These are phyloP conservation scores for Saturnispora sanitii DNA, from an alignment of 805 yeast species.

Conservation along the genomic window DNA sequence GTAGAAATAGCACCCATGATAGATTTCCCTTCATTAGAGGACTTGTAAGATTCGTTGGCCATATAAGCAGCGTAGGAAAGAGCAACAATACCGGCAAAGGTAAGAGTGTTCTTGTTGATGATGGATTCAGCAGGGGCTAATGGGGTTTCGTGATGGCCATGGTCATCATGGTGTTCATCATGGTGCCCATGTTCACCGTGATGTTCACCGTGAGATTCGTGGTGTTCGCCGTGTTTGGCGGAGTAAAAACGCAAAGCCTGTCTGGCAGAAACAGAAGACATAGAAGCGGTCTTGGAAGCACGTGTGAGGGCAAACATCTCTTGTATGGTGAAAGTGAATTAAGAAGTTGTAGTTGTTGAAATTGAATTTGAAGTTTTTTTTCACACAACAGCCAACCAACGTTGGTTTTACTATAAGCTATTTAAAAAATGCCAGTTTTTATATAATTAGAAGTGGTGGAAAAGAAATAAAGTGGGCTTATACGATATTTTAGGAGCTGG, in stretches of 20 bases:
- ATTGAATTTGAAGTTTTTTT: too few relatives aligned
- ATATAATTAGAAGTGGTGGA: too few relatives aligned
- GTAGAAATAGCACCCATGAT: slow-evolving; percentile 15
- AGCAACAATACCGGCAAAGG: slow-evolving; percentile 14
- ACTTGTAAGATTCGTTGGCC: slow-evolving; percentile 40
- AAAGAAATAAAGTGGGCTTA: too few relatives aligned
- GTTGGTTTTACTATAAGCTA: too few relatives aligned
- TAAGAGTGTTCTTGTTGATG: slow-evolving; percentile 20
- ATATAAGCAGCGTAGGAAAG: slow-evolving; percentile 36
- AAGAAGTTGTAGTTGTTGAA: too few relatives aligned
- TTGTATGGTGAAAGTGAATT: too few relatives aligned
- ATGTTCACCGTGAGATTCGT: slow-evolving; percentile 4
- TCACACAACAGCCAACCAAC: too few relatives aligned
- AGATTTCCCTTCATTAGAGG: slow-evolving; percentile 30
- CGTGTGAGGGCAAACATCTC: not conserved
- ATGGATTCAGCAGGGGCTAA: slow-evolving; percentile 23
- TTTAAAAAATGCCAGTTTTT: too few relatives aligned
- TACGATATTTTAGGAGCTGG: too few relatives aligned
- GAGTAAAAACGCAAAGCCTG: slow-evolving; percentile 7
- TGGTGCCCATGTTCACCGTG: slow-evolving; percentile 8
- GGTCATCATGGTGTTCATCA: slow-evolving; percentile 14
- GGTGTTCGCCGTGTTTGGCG: slow-evolving; percentile 8
- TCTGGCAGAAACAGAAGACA: too few relatives aligned
- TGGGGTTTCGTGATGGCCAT: slow-evolving; percentile 16
- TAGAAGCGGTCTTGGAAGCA: too few relatives aligned